Percentiles rank a stretch among this genome's conserved stretches.
phyloP scores from a whole-genome alignment of 371 early-diverging fungal species.

The Mortierella sp. region DNA sequence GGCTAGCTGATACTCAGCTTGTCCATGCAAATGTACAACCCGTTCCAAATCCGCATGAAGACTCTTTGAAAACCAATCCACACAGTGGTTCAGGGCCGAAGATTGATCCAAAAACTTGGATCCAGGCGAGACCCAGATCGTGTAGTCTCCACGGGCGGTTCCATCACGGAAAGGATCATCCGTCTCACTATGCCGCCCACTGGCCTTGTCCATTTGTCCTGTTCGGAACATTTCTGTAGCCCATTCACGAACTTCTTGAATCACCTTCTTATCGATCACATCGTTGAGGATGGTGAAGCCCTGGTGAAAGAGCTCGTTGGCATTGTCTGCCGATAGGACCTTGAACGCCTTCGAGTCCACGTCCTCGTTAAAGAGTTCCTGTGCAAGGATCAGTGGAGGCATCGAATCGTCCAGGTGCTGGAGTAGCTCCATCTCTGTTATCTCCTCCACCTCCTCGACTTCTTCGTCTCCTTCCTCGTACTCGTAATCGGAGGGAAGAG shows the following conservation, averaged over 20 bases:
- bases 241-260: slow-evolving; percentile 51
- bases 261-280: slow-evolving; percentile 53
- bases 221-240: slow-evolving; percentile 43
- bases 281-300: slow-evolving; percentile 67
- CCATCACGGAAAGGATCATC: slow-evolving; percentile 70
- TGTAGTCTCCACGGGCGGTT: slow-evolving; percentile 69
- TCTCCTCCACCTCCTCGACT: slow-evolving; percentile 61
- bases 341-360: slow-evolving; percentile 55
- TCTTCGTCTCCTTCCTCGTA: slow-evolving; percentile 60
- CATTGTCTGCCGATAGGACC: slow-evolving; percentile 45
- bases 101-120: slow-evolving; percentile 54
- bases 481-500: slow-evolving; percentile 70
- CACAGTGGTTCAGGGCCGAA: slow-evolving; percentile 36
- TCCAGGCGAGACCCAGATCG: slow-evolving; percentile 61
- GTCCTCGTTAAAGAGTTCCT: slow-evolving; percentile 60
- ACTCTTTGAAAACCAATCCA: slow-evolving; percentile 49
- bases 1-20: slow-evolving; percentile 69
- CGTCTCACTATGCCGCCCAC: slow-evolving; percentile 48
- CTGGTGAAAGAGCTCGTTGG: slow-evolving; percentile 61
- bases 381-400: slow-evolving; percentile 58
- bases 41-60: slow-evolving; percentile 60
- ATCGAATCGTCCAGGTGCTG: slow-evolving; percentile 61
- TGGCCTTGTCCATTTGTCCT: slow-evolving; percentile 49
- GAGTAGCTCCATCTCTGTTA: slow-evolving; percentile 64
- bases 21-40: slow-evolving; percentile 60